Base-by-base conservation (phyloP, 2,329 filamentous ascomycete genomes). In the Venturia carpophila region DNA sequence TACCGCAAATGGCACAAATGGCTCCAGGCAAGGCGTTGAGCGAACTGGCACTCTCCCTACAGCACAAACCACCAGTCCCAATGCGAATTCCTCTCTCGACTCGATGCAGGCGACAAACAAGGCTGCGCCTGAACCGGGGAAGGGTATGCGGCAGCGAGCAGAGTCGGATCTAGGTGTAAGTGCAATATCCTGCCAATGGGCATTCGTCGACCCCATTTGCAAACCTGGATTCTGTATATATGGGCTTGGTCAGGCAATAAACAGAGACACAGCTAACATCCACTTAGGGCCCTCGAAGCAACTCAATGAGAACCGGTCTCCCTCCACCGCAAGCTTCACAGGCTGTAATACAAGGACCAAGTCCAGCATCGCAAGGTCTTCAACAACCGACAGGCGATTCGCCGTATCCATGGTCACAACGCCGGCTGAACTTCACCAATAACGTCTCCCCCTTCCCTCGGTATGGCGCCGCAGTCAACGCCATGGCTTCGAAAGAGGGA, bases 401-500 rank as follows among this genome's bases (percentile, higher is more conserved):
- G 5, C 85, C 96, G 64, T 99, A 97, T 73, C 94, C 94, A 0
- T 99, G 94, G 94, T 96, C 93, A 68, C 91, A 96, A 74, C 87
- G 91, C 67, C 87, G 90, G 65, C 77, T 99, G 64, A 93, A 89
- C 69, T 96, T 96, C 75, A 90, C 90, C 19, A 87, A 91, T 2
- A 87, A 92, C 72, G 84, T 88, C 13, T 92, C 91, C 70, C 94
- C 94, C 0, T 99, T 99, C 71, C 94, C 94, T 17, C 87, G 94
- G 74, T 99, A 99, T 83, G 94, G 94, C 74, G 92, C 95, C 63
- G 94, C 95, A 7, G 93, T 97, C 75, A 99, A 99, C 75, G 85
- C 92, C 0, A 83, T 89, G 19, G 90, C 92, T 30, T 97, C 92
- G 47, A 97, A 97, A 77, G 94, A 99, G 76, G 95, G 95, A 67